phyloP scores from a whole-genome alignment of 345 rosid species.

The Eucalyptus curtisii region DNA sequence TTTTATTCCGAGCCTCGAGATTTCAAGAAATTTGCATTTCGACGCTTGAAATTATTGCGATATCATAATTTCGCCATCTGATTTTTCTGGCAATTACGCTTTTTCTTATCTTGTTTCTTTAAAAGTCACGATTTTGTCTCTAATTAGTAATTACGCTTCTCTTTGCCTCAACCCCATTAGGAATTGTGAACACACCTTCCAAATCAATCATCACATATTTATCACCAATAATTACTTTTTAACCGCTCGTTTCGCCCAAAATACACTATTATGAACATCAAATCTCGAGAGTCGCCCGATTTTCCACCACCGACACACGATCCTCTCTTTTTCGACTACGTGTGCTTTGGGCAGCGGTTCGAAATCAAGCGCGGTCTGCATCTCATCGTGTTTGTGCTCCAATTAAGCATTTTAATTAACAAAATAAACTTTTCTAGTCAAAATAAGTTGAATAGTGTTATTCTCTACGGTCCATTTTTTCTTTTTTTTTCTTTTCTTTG shows the following conservation, averaged over 20 bases:
- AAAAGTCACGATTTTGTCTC: not conserved
- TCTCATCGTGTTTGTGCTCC: fast-evolving
- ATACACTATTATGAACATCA: fast-evolving
- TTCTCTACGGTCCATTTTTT: not conserved
- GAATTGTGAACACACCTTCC: fast-evolving
- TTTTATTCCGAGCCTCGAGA: not conserved
- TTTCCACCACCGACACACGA: not conserved
- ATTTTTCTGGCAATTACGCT: fast-evolving
- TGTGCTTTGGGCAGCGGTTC: not conserved
- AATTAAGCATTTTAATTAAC: not conserved
- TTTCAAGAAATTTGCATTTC: not conserved
- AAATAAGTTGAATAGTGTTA: not conserved
- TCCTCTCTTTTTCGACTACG: not conserved
- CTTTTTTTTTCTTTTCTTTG: fast-evolving
- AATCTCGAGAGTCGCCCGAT: fast-evolving
- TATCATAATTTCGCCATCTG: fast-evolving
- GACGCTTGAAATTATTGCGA: not conserved
- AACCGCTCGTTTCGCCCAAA: not conserved
- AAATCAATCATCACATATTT: not conserved
- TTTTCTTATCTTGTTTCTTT: not conserved
- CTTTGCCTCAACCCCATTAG: fast-evolving
- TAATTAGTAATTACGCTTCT: not conserved
- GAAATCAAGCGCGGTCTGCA: not conserved
- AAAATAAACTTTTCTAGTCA: not conserved
- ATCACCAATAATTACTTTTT: not conserved